Conservation (phyloP, 108 stramenopile species). For the Pseudonitzschia multiseries region DNA sequence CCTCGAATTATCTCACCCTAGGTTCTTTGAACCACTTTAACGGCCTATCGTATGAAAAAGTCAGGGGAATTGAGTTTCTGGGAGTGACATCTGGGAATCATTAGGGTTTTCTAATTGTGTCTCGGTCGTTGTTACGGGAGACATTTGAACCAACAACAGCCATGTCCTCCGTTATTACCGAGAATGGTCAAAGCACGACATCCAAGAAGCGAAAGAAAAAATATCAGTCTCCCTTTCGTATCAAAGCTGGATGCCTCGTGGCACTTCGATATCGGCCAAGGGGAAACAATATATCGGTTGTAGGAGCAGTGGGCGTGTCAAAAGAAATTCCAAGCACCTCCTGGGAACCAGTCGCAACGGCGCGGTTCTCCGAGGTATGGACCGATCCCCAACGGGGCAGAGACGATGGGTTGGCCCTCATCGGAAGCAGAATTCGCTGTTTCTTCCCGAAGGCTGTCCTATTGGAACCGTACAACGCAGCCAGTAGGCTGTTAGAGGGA, state of each 20-base stretch:
- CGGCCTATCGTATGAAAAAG: neutral
- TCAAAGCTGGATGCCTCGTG: conserved; percentile 67
- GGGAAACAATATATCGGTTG: conserved; percentile 37
- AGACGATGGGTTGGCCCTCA: conserved; percentile 62
- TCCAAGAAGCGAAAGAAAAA: conserved; percentile 18
- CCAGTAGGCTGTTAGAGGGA: conserved; percentile 53
- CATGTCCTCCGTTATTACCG: neutral
- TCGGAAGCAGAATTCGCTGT: conserved; percentile 68
- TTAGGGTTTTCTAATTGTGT: neutral
- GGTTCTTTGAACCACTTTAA: neutral
- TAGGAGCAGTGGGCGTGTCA: neutral
- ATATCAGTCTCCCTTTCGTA: conserved; percentile 61
- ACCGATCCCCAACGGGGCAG: conserved; percentile 53
- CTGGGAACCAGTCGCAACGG: conserved; percentile 5
- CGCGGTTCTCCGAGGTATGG: conserved; percentile 50
- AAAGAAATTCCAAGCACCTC: no score
- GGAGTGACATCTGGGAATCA: neutral
- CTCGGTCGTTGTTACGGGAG: neutral
- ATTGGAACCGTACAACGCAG: conserved; percentile 20
- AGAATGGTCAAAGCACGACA: neutral
- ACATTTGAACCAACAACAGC: neutral
- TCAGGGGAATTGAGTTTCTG: neutral
- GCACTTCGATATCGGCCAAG: conserved; percentile 50
- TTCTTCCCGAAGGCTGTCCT: conserved; percentile 42
- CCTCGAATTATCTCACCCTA: neutral